These are phyloP conservation scores for Colletotrichum echinochloae DNA, from an alignment of 2,329 filamentous ascomycete genomes.

Conservation along the genomic window DNA sequence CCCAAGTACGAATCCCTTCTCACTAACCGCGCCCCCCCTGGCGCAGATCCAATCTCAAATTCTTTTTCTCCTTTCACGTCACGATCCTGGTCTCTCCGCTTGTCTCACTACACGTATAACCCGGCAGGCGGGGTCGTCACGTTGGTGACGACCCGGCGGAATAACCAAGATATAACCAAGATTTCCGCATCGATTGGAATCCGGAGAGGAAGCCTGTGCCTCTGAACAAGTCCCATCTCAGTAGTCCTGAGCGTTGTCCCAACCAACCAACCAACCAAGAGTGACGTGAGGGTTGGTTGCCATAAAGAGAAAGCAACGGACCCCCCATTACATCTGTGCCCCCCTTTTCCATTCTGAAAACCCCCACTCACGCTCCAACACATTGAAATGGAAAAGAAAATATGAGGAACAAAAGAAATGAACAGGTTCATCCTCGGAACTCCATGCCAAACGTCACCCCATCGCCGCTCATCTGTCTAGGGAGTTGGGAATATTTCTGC, in stretches of 20 bases:
- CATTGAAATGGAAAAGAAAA: neutral
- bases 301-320: neutral
- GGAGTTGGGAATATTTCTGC: neutral
- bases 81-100: constrained; percentile 16
- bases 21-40: constrained; percentile 1
- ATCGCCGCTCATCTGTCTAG: neutral
- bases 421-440: neutral
- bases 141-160: neutral
- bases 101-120: constrained; percentile 5
- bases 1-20: neutral
- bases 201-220: neutral
- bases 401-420: neutral
- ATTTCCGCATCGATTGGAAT: neutral
- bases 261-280: neutral
- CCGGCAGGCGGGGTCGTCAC: neutral
- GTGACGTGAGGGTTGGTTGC: neutral
- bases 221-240: too few species aligned
- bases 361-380: neutral
- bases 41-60: constrained; percentile 5
- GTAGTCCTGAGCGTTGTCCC: neutral
- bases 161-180: neutral
- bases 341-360: neutral
- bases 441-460: too few species aligned
- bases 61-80: neutral
- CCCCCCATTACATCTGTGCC: neutral